Conservation (phyloP, 1,284 basidiomycete genomes). For the Trametes pubescens region DNA sequence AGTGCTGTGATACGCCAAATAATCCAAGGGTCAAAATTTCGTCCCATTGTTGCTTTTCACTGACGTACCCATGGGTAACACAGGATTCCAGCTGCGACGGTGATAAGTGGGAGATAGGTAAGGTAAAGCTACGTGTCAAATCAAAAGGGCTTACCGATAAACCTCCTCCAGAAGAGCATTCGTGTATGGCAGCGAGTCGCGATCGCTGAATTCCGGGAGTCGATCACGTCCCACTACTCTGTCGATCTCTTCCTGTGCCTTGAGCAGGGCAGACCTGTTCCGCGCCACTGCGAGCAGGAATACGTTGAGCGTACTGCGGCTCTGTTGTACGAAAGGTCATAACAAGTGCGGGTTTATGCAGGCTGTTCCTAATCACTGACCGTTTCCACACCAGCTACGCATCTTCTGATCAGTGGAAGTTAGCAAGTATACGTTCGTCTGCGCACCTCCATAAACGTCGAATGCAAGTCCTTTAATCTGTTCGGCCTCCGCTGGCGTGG, state of each 20-base stretch:
- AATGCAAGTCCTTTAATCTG: conserved; percentile 32
- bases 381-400: not conserved
- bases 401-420: too few relatives aligned
- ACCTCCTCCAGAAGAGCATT: conserved; percentile 57
- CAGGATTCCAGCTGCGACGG: not conserved
- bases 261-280: not conserved
- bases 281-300: not conserved
- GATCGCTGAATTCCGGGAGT: conserved; percentile 32
- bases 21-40: not conserved
- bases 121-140: not conserved
- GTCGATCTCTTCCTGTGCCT: conserved; percentile 16
- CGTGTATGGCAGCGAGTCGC: conserved; percentile 44
- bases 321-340: not conserved
- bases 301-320: not conserved
- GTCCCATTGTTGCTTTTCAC: too few relatives aligned
- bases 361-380: not conserved
- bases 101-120: not conserved
- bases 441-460: conserved; percentile 32
- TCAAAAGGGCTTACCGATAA: conserved; percentile 45
- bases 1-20: not conserved
- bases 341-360: not conserved
- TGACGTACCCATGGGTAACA: not conserved
- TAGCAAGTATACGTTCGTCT: too few relatives aligned
- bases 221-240: conserved; percentile 25
- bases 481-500: conserved; percentile 17